Percentiles rank a stretch among this genome's conserved stretches.
Evolutionary conservation across 331 rosid species (phyloP).

Genomic region (Quercus tomentella): DNA sequence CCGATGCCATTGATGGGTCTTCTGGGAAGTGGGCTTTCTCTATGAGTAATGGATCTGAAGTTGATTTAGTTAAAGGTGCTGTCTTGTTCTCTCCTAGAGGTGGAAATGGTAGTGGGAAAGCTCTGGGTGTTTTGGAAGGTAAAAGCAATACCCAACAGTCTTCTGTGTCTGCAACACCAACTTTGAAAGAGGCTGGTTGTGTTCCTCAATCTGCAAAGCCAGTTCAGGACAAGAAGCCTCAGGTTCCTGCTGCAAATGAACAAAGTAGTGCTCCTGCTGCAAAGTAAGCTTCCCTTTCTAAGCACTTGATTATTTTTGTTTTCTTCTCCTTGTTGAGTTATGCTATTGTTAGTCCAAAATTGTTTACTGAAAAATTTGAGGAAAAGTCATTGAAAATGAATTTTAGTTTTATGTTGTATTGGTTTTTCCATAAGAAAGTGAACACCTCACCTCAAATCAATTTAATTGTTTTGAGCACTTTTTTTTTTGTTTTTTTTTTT

Average conservation of each 20-base stretch:
- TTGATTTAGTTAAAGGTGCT: constrained; percentile 46
- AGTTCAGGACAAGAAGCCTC: constrained; percentile 51
- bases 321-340: background rate
- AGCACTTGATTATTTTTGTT: background rate
- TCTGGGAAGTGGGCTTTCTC: constrained; percentile 71
- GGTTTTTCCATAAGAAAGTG: constrained; percentile 2
- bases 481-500: too few species aligned
- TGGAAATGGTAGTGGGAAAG: constrained; percentile 42
- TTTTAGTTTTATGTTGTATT: constrained; percentile 4
- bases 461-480: background rate
- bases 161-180: constrained; percentile 15
- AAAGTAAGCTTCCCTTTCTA: constrained; percentile 47
- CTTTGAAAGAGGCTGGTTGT: constrained; percentile 45
- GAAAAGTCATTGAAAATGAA: background rate
- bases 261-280: constrained; percentile 66
- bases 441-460: background rate
- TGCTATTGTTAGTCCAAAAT: background rate
- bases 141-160: constrained; percentile 20
- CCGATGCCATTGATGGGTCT: constrained; percentile 63
- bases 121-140: constrained; percentile 38
- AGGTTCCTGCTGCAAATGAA: constrained; percentile 39
- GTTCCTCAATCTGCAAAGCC: constrained; percentile 45
- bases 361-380: background rate
- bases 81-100: constrained; percentile 50
- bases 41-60: constrained; percentile 55